Evolutionary conservation across 2,329 filamentous ascomycete species (phyloP).

Genomic region (Apiospora rasikravindrae): DNA sequence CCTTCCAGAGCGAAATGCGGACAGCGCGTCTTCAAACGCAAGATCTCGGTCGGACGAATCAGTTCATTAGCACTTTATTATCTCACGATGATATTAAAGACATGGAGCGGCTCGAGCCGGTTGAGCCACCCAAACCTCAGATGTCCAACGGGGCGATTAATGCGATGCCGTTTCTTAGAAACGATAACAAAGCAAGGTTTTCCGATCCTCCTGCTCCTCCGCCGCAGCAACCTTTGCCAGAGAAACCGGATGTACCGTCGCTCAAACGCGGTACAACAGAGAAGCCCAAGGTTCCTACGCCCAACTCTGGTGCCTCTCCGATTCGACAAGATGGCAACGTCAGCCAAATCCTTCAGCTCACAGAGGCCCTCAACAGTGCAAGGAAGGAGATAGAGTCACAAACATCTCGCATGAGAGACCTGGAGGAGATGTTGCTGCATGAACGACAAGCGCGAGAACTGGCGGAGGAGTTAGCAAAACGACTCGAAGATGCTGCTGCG

Average conservation of each 20-base stretch:
- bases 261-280: constrained; percentile 80
- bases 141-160: constrained; percentile 50
- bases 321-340: constrained; percentile 60
- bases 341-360: constrained; percentile 82
- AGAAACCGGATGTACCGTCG: constrained; percentile 83
- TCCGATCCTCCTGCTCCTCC: constrained; percentile 93
- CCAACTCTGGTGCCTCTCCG: constrained; percentile 56
- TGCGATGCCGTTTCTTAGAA: constrained; percentile 57
- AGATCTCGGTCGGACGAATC: constrained; percentile 81
- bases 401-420: constrained; percentile 75
- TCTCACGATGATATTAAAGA: constrained; percentile 72
- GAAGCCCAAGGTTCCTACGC: constrained; percentile 63
- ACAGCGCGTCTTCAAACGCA: constrained; percentile 85
- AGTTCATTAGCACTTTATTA: constrained; percentile 79
- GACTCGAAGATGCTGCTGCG: constrained; percentile 64
- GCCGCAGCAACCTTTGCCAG: constrained; percentile 88
- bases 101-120: constrained; percentile 54
- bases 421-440: constrained; percentile 78
- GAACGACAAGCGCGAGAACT: constrained; percentile 83
- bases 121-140: constrained; percentile 53
- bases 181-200: constrained; percentile 82
- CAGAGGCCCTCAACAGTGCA: constrained; percentile 81
- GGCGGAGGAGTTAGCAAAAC: constrained; percentile 81
- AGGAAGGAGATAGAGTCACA: constrained; percentile 90
- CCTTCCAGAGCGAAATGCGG: constrained; percentile 80